phyloP scores from a whole-genome alignment of 192 early-diverging fungal genomes.

The Linnemannia hyalina region DNA sequence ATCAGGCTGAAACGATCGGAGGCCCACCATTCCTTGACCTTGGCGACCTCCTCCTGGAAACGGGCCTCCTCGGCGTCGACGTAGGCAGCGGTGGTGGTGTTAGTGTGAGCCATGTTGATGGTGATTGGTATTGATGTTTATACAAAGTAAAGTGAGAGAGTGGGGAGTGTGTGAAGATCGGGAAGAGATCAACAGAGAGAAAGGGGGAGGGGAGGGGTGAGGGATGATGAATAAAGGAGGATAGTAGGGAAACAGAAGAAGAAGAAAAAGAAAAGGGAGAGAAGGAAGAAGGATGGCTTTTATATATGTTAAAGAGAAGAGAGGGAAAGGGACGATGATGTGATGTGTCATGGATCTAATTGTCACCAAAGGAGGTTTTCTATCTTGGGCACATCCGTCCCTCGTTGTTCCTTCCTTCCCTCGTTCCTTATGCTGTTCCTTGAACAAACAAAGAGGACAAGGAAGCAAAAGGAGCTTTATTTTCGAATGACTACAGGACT shows the following conservation, averaged over 20 bases:
- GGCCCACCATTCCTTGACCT: constrained; percentile 92
- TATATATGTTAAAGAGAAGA: not conserved
- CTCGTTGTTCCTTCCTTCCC: not conserved
- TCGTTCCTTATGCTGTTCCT: too few species aligned
- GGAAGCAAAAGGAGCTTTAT: not conserved
- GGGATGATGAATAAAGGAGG: not conserved
- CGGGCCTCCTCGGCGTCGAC: constrained; percentile 74
- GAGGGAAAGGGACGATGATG: not conserved
- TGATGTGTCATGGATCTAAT: constrained; percentile 15
- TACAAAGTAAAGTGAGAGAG: not conserved
- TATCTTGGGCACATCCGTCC: constrained; percentile 4
- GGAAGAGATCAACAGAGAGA: not conserved
- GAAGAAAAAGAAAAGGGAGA: not conserved
- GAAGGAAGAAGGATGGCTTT: not conserved
- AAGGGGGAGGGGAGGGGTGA: not conserved
- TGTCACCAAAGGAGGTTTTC: not conserved
- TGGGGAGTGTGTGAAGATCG: not conserved
- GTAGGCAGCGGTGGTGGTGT: constrained; percentile 54
- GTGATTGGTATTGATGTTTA: not conserved
- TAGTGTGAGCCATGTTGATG: constrained; percentile 51
- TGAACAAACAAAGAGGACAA: too few species aligned
- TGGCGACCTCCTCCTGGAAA: constrained; percentile 85
- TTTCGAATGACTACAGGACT: too few species aligned
- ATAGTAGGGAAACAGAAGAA: not conserved
- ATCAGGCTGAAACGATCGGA: constrained; percentile 85